A percentile compares a stretch with the other conserved stretches of the same genome.
Evolutionary conservation across 257 asterid species (phyloP).

Genomic region (Gynochthodes officinalis): DNA sequence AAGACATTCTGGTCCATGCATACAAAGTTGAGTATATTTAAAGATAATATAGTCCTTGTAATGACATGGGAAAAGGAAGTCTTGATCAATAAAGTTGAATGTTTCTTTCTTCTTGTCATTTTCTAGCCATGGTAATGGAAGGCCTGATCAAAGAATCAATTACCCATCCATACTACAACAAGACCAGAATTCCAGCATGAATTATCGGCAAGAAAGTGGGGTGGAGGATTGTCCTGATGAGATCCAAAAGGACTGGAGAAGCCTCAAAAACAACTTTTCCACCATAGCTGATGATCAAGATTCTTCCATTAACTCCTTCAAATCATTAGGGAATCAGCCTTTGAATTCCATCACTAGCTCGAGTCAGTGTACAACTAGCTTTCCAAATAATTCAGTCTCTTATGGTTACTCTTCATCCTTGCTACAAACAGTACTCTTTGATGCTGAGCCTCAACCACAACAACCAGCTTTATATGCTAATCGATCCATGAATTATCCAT

Average conservation of each 20-base stretch:
- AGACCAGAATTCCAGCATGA: constrained; percentile 44
- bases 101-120: constrained; percentile 42
- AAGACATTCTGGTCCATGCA: constrained; percentile 20
- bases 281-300: constrained; percentile 17
- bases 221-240: constrained; percentile 7
- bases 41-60: constrained; percentile 6
- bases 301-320: constrained; percentile 20
- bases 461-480: constrained; percentile 21
- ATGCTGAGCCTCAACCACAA: constrained; percentile 29
- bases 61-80: constrained; percentile 25
- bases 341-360: constrained; percentile 17
- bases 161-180: constrained; percentile 38
- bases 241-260: constrained; percentile 21
- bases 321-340: constrained; percentile 19
- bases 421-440: constrained; percentile 49
- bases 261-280: constrained; percentile 24
- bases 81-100: constrained; percentile 28
- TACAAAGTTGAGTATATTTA: constrained; percentile 12
- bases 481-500: constrained; percentile 23
- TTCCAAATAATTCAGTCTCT: constrained; percentile 33
- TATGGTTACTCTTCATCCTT: constrained; percentile 41
- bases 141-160: constrained; percentile 33
- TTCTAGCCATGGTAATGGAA: constrained; percentile 49
- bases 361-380: constrained; percentile 12
- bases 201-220: constrained; percentile 34